Evolutionary conservation across 306 rosid genomes (phyloP), one percentile per base, ranked within the genome.

Genomic region (Malus orientalis): DNA sequence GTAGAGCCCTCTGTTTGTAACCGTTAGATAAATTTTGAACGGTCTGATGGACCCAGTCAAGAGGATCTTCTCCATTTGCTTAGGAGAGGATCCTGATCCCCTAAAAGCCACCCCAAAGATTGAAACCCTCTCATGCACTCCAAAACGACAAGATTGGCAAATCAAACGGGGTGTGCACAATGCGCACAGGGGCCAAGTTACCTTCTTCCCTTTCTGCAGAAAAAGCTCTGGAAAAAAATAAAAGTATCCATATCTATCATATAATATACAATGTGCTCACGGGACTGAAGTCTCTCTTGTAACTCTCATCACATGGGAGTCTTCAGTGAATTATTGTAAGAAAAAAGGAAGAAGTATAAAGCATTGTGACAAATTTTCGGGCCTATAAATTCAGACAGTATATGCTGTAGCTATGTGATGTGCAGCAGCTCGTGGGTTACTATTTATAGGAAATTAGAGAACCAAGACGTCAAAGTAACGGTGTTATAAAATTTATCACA

Each of bases 271-370:
- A 70, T 49, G 53, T 62, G 76, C 40, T 89, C 92, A 90, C 93
- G 90, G 89, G 90, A 77, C 69, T 40, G 33, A 30, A 69, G 79
- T 38, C 33, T 18, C 73, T 62, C 76, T 68, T 23, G 80, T 36
- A 74, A 75, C 63, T 70, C 69, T 76, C 69, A 63, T 59, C 86
- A 87, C 81, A 87, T 84, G 86, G 88, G 70, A 54, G 27, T 76
- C 81, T 59, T 74, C 63, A 71, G 45, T 61, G 60, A 74, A 40
- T 38, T 73, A 53, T 15, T 57, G 67, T 10, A 71, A 23, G 59
- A 66, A 44, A 42, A 40, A 75, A 66, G 69, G 27, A 71, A 22
- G 60, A 82, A 92, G 55, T 49, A 49, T 15, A 49, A 49, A 49
- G 5, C 15, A 15, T 49, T 49, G 54, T 49, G 54, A 49, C 54